phyloP scores from a whole-genome alignment of 2,329 filamentous ascomycete species.

The Ascochyta rabiei region DNA sequence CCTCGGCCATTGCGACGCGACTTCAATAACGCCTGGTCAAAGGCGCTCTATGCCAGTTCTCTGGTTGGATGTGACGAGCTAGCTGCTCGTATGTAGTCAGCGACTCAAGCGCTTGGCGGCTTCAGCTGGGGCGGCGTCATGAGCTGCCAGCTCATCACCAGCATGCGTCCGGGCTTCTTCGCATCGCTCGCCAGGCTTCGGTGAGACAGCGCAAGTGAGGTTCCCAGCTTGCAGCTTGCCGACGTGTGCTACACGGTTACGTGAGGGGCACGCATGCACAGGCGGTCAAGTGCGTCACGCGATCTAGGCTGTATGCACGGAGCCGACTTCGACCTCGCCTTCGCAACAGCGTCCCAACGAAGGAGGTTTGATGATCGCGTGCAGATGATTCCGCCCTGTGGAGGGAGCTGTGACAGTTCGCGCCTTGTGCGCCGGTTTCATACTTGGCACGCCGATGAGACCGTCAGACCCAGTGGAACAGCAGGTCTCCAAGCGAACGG shows the following conservation, averaged over 20 bases:
- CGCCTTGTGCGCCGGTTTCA: not conserved
- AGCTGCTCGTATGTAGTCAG: constrained; percentile 18
- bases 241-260: constrained; percentile 20
- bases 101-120: constrained; percentile 19
- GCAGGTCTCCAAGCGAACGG: not conserved
- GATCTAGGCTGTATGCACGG: constrained; percentile 15
- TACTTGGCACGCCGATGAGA: not conserved
- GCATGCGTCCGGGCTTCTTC: constrained; percentile 10
- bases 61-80: constrained; percentile 11
- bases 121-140: constrained; percentile 17
- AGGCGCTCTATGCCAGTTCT: constrained; percentile 4
- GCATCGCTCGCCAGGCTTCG: constrained; percentile 14
- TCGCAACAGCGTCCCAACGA: not conserved
- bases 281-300: constrained; percentile 14
- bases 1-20: constrained; percentile 41
- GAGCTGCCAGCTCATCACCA: constrained; percentile 20
- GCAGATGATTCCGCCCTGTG: no score
- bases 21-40: constrained; percentile 1
- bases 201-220: constrained; percentile 14
- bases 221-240: constrained; percentile 11
- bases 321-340: constrained; percentile 11
- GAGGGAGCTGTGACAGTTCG: not conserved
- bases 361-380: not conserved
- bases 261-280: constrained; percentile 19
- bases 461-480: not conserved